Evolutionary conservation across 2,329 filamentous ascomycete species (phyloP).

Genomic region (Claviceps monticola): DNA sequence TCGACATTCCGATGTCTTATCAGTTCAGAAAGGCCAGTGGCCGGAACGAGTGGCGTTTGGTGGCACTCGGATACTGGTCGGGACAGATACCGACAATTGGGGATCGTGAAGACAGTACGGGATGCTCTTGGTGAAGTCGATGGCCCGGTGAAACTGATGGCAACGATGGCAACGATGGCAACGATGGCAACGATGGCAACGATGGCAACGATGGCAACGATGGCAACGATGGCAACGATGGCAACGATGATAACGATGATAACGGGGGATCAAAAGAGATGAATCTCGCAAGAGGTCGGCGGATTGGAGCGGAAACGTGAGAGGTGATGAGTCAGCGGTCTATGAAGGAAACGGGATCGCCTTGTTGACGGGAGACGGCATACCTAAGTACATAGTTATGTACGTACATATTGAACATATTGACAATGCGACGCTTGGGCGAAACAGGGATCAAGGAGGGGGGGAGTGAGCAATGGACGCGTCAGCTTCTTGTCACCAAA

Average conservation of each 20-base stretch:
- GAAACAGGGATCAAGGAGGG: slow-evolving; percentile 9
- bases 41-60: slow-evolving; percentile 2
- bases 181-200: not conserved
- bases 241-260: not conserved
- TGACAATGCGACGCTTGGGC: not conserved
- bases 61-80: not conserved
- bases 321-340: slow-evolving; percentile 13
- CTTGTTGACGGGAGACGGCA: slow-evolving; percentile 7
- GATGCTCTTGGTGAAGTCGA: not conserved
- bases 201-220: not conserved
- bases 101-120: not conserved
- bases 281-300: not conserved
- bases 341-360: slow-evolving; percentile 19
- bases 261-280: not conserved
- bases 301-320: slow-evolving; percentile 5
- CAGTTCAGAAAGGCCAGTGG: not conserved
- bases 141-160: not conserved
- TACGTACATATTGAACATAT: no score
- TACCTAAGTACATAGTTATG: no score
- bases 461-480: slow-evolving; percentile 13
- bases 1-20: slow-evolving; percentile 21
- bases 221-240: not conserved
- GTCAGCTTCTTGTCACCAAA: slow-evolving; percentile 12
- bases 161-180: no score
- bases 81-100: not conserved